Percentiles rank a stretch among this genome's conserved stretches.
Conservation (phyloP, 805 yeast species). For the Saturnispora mendoncae region DNA sequence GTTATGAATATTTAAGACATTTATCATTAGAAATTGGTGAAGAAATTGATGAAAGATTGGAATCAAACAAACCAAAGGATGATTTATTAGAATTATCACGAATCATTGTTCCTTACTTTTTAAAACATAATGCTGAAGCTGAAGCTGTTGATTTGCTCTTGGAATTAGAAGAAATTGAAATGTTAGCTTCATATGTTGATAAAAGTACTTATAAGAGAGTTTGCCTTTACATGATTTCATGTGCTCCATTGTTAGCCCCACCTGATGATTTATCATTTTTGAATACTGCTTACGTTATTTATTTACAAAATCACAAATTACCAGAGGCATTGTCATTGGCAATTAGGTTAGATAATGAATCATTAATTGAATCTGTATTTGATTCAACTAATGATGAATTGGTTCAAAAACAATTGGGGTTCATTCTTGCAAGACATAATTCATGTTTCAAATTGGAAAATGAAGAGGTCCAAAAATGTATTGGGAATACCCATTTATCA, state of each 20-base stretch:
- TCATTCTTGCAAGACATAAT: slow-evolving; percentile 80
- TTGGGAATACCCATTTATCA: slow-evolving; percentile 69
- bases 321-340: slow-evolving; percentile 90
- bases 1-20: slow-evolving; percentile 96
- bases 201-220: slow-evolving; percentile 78
- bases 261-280: slow-evolving; percentile 85
- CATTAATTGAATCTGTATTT: slow-evolving; percentile 69
- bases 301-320: slow-evolving; percentile 65
- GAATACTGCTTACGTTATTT: slow-evolving; percentile 81
- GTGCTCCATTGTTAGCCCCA: slow-evolving; percentile 93
- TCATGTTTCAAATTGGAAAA: slow-evolving; percentile 65
- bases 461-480: slow-evolving; percentile 72
- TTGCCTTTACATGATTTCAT: slow-evolving; percentile 87
- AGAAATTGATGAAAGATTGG: slow-evolving; percentile 50
- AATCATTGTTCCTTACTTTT: slow-evolving; percentile 78
- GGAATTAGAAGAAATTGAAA: slow-evolving; percentile 82
- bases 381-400: slow-evolving; percentile 65
- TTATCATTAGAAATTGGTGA: slow-evolving; percentile 92
- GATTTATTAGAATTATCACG: slow-evolving; percentile 54
- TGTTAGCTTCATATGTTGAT: slow-evolving; percentile 77
- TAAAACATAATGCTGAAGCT: slow-evolving; percentile 94
- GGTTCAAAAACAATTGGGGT: slow-evolving; percentile 83
- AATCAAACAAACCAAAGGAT: slow-evolving; percentile 23
- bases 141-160: slow-evolving; percentile 92
- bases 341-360: slow-evolving; percentile 76